Conservation (phyloP, 2,329 filamentous ascomycete species). For the Xylaria sp. region DNA sequence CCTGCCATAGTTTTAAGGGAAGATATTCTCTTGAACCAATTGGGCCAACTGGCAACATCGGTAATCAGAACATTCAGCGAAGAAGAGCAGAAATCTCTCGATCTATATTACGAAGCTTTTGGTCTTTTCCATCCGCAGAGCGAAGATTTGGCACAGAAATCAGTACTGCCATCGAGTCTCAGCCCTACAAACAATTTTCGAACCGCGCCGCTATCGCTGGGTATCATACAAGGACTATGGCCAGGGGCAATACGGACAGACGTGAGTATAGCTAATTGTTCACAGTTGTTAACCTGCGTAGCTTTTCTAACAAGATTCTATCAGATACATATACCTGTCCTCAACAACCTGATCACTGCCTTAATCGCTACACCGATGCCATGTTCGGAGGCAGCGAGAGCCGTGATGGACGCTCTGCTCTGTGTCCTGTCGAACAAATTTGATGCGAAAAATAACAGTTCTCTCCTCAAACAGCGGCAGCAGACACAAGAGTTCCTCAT, state of each 20-base stretch:
- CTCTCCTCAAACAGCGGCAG: conserved; percentile 10
- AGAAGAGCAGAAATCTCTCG: conserved; percentile 36
- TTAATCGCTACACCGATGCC: conserved; percentile 18
- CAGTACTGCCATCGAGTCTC: neutral
- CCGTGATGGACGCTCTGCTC: conserved; percentile 36
- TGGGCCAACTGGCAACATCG: conserved; percentile 37
- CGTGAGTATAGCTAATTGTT: conserved; percentile 29
- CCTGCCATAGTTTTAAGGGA: conserved; percentile 23
- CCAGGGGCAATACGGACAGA: conserved; percentile 31
- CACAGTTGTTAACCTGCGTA: neutral
- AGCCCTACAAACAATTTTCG: conserved; percentile 34
- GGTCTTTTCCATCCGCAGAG: conserved; percentile 32
- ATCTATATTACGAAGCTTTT: conserved; percentile 34
- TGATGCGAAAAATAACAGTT: conserved; percentile 20
- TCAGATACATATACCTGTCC: conserved; percentile 31
- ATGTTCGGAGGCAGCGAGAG: conserved; percentile 33
- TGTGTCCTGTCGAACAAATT: conserved; percentile 39
- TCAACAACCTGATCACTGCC: conserved; percentile 28
- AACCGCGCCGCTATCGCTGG: conserved; percentile 40
- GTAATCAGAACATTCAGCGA: conserved; percentile 35
- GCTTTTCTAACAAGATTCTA: conserved; percentile 4
- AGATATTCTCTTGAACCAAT: conserved; percentile 37
- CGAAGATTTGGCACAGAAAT: neutral
- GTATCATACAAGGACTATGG: conserved; percentile 40
- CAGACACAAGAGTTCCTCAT: conserved; percentile 28